Evolutionary conservation across 1,284 basidiomycete species (phyloP).

Genomic region (Melanopsichium pennsylvanicum): DNA sequence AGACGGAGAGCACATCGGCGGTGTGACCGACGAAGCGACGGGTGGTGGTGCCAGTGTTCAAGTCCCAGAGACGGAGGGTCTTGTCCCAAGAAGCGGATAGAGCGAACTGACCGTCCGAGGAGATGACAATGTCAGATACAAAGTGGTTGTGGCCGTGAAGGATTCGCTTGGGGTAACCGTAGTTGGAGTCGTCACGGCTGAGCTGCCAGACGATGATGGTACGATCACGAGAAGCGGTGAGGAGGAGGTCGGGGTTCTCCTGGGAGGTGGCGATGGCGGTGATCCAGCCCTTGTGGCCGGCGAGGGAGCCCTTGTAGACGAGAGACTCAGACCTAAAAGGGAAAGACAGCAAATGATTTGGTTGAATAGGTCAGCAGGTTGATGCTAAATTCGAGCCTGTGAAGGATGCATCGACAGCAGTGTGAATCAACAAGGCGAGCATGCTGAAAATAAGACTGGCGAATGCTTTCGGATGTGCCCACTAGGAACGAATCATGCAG

Average conservation of each 20-base stretch:
- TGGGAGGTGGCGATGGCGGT: constrained; percentile 93
- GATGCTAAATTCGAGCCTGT: no score
- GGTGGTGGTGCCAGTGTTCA: constrained; percentile 65
- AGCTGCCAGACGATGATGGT: constrained; percentile 99
- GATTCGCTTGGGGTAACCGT: constrained; percentile 77
- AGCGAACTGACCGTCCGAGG: constrained; percentile 97
- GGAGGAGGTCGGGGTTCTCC: constrained; percentile 95
- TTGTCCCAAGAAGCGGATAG: constrained; percentile 99
- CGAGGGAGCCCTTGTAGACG: constrained; percentile 71
- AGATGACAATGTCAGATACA: constrained; percentile 91
- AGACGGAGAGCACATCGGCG: constrained; percentile 86
- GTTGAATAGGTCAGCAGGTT: no score
- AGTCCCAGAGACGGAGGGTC: constrained; percentile 95
- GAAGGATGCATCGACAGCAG: no score
- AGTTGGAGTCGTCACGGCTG: constrained; percentile 81
- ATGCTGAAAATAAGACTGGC: no score
- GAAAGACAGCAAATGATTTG: background rate
- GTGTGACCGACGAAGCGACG: constrained; percentile 95
- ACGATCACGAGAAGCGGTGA: constrained; percentile 98
- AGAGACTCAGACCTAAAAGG: constrained; percentile 55
- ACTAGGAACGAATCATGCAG: no score
- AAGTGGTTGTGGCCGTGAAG: constrained; percentile 99
- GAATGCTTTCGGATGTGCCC: no score
- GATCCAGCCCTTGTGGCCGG: constrained; percentile 93
- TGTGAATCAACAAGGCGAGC: no score